Evolutionary conservation across 495 filamentous ascomycete genomes (phyloP), one percentile per base, ranked within the genome.

Genomic region (Penicillium chermesinum): DNA sequence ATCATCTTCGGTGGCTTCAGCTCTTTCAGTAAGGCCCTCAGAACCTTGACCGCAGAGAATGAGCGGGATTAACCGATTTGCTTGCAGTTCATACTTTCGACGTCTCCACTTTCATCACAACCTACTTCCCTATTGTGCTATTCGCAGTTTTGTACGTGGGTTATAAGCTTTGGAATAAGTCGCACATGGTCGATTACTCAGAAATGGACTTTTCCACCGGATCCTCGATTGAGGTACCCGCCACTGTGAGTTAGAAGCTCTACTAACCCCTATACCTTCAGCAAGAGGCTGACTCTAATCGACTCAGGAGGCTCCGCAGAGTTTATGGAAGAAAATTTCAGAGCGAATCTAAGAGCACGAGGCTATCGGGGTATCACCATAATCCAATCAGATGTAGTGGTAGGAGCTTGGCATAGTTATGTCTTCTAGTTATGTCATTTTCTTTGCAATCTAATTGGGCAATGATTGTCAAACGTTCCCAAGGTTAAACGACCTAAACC

Each of bases 1-100:
- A 55, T 59, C 12, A 55, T 59, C 9, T 59, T 59, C 21, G 56
- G 56, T 37, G 56, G 56, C 17, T 59, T 59, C 25, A 48, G 56
- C 39, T 37, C 56, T n/a, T 59, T 59, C 41, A 59, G 52, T 59
- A 39, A 53, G 56, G 38, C 25, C 25, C 25, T 10, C 4, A 4
- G 25, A 30, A 30, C n/a, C n/a, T n/a, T n/a, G n/a, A n/a, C n/a
- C n/a, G n/a, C n/a, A n/a, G n/a, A n/a, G n/a, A n/a, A n/a, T n/a
- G n/a, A n/a, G n/a, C n/a, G n/a, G n/a, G n/a, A n/a, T 12, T 7
- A 32, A 21, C 40, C 37, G 21, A 38, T 41, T 22, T 17, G 12
- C 10, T 34, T 36, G 2, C 18, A 58, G 55, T 58, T 15, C 52
- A 55, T 44, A 36, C 34, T 1, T 58, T 58, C 22, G 16, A 55